Conservation (phyloP, 2,329 filamentous ascomycete genomes). For the Phyllosticta paracitricarpa region DNA sequence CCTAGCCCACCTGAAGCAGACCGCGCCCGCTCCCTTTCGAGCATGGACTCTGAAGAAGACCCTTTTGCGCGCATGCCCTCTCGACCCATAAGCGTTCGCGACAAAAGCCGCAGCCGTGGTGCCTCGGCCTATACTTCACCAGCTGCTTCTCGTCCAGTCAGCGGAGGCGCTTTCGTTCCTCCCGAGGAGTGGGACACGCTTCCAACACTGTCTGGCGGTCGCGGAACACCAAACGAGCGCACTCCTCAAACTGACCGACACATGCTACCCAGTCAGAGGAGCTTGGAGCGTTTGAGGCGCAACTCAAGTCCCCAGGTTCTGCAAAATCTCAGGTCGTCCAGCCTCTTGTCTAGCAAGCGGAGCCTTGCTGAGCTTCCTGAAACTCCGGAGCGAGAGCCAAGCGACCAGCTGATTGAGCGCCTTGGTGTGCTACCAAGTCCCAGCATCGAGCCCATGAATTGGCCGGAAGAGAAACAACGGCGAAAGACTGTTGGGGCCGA, state of each 20-base stretch:
- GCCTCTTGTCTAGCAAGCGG: background rate
- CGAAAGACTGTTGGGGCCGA: slow-evolving; percentile 1
- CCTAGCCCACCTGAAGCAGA: background rate
- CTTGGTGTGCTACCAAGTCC: slow-evolving; percentile 5
- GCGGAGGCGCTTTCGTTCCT: slow-evolving; percentile 3
- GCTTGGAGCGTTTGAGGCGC: background rate
- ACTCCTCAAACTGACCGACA: background rate
- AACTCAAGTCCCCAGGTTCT: background rate
- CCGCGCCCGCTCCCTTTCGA: background rate
- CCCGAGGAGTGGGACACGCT: slow-evolving; percentile 7
- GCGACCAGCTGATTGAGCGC: background rate
- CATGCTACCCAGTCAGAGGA: background rate
- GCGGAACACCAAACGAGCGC: background rate
- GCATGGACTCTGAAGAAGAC: background rate
- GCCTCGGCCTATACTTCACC: background rate
- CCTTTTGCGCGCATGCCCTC: background rate
- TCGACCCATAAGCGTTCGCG: background rate
- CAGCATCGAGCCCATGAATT: slow-evolving; percentile 5
- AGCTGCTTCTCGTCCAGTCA: background rate
- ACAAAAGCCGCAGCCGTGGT: background rate
- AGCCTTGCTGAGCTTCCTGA: background rate
- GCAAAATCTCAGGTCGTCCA: background rate
- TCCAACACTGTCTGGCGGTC: background rate
- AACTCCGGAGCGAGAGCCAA: background rate
- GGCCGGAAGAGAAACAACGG: slow-evolving; percentile 5